phyloP scores from a whole-genome alignment of 805 yeast genomes.

The Candida alai region DNA sequence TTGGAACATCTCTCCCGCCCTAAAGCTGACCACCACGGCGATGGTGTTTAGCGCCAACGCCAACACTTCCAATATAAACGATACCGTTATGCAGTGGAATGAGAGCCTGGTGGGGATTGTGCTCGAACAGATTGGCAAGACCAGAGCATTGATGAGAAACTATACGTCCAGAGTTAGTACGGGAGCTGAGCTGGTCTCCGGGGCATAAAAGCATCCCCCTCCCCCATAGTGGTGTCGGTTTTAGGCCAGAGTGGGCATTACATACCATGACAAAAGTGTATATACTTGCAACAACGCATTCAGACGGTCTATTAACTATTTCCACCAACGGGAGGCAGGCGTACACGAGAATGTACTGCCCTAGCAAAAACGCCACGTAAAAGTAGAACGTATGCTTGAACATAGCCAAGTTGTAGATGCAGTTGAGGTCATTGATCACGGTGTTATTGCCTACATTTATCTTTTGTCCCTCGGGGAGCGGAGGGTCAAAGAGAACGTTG shows the following conservation, averaged over 20 bases:
- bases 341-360: slow-evolving; percentile 27
- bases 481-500: slow-evolving; percentile 16
- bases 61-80: slow-evolving; percentile 16
- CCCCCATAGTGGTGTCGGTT: no score
- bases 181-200: no score
- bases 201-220: no score
- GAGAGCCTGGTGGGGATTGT: slow-evolving; percentile 17
- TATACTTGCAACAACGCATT: slow-evolving; percentile 18
- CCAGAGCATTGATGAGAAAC: slow-evolving; percentile 17
- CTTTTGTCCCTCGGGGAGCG: slow-evolving; percentile 11
- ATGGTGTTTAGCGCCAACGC: slow-evolving; percentile 17
- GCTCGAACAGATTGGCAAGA: slow-evolving; percentile 20
- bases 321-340: slow-evolving; percentile 32
- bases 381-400: slow-evolving; percentile 12
- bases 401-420: slow-evolving; percentile 14
- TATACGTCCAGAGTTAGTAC: no score
- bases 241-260: no score
- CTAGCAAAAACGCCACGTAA: slow-evolving; percentile 20
- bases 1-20: slow-evolving; percentile 22
- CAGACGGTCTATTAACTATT: slow-evolving; percentile 28
- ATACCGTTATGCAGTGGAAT: slow-evolving; percentile 14
- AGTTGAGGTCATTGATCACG: slow-evolving; percentile 11
- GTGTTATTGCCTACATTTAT: slow-evolving; percentile 11
- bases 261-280: slow-evolving; percentile 22
- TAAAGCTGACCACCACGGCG: slow-evolving; percentile 19